These are phyloP conservation scores for Vitis riparia DNA, from an alignment of 164 flowering plant species.

Conservation along the genomic window DNA sequence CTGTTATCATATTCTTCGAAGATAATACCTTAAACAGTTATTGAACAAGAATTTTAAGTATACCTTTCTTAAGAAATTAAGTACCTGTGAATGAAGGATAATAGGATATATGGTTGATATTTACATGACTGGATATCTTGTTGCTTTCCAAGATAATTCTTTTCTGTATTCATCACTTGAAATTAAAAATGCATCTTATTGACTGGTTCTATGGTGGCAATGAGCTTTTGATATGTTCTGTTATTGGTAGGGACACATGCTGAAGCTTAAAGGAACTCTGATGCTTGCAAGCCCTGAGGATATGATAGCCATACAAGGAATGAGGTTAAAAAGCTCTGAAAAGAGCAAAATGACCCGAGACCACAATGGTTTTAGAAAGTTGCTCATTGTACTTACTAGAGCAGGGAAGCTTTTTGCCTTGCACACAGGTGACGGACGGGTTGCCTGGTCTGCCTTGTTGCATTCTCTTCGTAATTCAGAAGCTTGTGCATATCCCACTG, in stretches of 20 bases:
- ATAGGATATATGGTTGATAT: too few species aligned
- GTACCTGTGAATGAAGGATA: too few species aligned
- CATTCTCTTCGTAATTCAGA: constrained; percentile 62
- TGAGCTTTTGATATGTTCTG: constrained; percentile 6
- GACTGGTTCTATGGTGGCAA: neutral
- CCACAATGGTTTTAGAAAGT: constrained; percentile 90
- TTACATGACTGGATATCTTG: neutral
- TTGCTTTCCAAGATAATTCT: neutral
- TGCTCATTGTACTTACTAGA: constrained; percentile 86
- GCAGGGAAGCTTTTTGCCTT: constrained; percentile 85
- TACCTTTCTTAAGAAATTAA: too few species aligned
- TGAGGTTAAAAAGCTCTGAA: constrained; percentile 83
- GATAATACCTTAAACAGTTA: too few species aligned
- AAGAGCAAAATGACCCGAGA: constrained; percentile 96
- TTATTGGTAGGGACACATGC: constrained; percentile 69
- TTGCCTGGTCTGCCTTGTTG: constrained; percentile 82
- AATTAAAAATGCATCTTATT: neutral
- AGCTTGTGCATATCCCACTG: constrained; percentile 56
- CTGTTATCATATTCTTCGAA: too few species aligned
- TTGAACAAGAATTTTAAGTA: too few species aligned
- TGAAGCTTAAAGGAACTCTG: constrained; percentile 92
- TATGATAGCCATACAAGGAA: constrained; percentile 74
- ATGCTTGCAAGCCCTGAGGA: constrained; percentile 97
- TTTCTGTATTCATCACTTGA: neutral
- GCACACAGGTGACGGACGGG: constrained; percentile 94